A percentile compares a stretch with the other conserved stretches of the same genome.
These are phyloP conservation scores for Plectosphaerella sp. DNA, from an alignment of 2,329 filamentous ascomycete genomes.

Conservation along the genomic window DNA sequence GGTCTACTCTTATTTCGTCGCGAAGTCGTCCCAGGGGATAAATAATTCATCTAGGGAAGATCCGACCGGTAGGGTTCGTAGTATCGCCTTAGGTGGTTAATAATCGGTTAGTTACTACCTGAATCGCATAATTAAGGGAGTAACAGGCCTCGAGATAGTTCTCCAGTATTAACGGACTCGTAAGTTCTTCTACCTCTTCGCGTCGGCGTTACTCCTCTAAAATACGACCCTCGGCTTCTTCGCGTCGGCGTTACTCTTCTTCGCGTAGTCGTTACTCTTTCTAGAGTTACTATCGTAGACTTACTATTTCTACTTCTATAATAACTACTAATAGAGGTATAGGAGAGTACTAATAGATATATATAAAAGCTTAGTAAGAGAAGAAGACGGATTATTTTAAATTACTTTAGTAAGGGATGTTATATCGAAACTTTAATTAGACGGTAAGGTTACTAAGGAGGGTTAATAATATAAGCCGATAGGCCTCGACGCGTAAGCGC, in stretches of 20 bases:
- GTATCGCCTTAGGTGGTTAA: slow-evolving; percentile 26
- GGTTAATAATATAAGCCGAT: background rate
- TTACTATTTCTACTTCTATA: background rate
- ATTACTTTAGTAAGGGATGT: background rate
- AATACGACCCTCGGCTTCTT: no score
- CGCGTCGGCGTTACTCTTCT: slow-evolving; percentile 16
- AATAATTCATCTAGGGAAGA: slow-evolving; percentile 29
- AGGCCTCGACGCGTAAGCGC: background rate
- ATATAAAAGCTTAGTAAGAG: background rate
- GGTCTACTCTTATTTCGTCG: slow-evolving; percentile 21
- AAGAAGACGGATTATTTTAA: background rate
- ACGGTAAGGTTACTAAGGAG: background rate
- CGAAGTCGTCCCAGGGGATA: slow-evolving; percentile 28
- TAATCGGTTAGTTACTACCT: slow-evolving; percentile 24
- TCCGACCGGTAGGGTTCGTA: slow-evolving; percentile 24
- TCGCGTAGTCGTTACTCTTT: background rate
- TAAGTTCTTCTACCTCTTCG: slow-evolving; percentile 19
- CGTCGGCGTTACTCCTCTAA: slow-evolving; percentile 16
- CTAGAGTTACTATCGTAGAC: background rate
- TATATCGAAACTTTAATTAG: background rate
- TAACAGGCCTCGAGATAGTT: slow-evolving; percentile 28
- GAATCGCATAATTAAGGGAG: slow-evolving; percentile 20
- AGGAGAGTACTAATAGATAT: background rate
- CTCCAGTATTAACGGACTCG: slow-evolving; percentile 14
- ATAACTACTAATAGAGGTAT: background rate